A percentile compares a stretch with the other conserved stretches of the same genome.
phyloP scores from a whole-genome alignment of 345 rosid species.

The Boechera stricta region DNA sequence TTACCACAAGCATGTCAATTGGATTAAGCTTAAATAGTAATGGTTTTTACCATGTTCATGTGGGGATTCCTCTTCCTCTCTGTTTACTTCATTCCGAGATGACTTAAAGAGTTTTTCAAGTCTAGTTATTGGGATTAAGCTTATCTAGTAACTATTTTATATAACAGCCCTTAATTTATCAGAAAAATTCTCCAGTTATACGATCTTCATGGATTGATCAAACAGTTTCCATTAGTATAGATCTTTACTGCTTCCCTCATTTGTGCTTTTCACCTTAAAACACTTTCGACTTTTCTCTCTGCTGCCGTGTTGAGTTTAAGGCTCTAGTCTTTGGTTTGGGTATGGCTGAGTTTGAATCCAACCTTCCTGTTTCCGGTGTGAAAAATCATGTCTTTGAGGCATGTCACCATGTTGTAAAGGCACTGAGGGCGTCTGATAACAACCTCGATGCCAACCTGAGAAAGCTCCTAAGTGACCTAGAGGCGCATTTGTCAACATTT shows the following conservation, averaged over 20 bases:
- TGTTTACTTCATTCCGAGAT: constrained; percentile 46
- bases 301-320: constrained; percentile 11
- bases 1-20: constrained; percentile 9
- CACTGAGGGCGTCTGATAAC: constrained; percentile 65
- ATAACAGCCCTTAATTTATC: neutral
- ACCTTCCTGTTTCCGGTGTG: constrained; percentile 18
- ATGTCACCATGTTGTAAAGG: constrained; percentile 69
- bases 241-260: neutral
- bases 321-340: constrained; percentile 31
- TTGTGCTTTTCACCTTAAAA: constrained; percentile 18
- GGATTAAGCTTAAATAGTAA: constrained; percentile 23
- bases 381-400: constrained; percentile 52
- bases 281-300: constrained; percentile 14
- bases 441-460: constrained; percentile 58
- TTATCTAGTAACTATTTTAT: neutral
- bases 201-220: neutral
- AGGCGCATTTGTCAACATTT: constrained; percentile 55
- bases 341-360: constrained; percentile 43
- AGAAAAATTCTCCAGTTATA: neutral
- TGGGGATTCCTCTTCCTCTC: constrained; percentile 52
- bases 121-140: constrained; percentile 29
- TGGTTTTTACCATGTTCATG: constrained; percentile 49
- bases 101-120: constrained; percentile 10
- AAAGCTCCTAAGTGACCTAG: constrained; percentile 56
- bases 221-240: constrained; percentile 22